Base-by-base conservation (phyloP, 2,329 filamentous ascomycete species). In the Cladosporium sp. region DNA sequence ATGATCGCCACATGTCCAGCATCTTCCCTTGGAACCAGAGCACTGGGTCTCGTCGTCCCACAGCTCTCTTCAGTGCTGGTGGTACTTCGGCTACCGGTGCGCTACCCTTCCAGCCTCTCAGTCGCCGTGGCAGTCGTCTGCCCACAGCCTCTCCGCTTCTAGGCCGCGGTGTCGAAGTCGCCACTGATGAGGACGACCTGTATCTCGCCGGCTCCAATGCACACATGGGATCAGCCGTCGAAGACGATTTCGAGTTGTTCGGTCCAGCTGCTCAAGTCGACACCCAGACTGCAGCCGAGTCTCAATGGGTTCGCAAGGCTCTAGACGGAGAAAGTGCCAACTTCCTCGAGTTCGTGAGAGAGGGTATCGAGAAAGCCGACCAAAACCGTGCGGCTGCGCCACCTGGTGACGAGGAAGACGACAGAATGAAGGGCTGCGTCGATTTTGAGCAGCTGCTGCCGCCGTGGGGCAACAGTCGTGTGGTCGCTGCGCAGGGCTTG, bases 401-500 rank as follows among this genome's bases (percentile, higher is more conserved):
- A 40, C 39, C 50, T 3, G 60, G 59, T 13, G 69, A 72, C n/a
- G 71, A 73, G 20, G 66, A 67, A 12, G 68, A 68, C 15, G 66
- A 60, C 9, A 61, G 62, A 4, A 32, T 65, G 22, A 44, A 34
- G 39, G 68, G 71, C 4, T 66, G 68, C 73, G 76, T 94, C 40
- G 75, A 80, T 0, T 95, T 97, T 67, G 83, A 87, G 45, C 76
- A 84, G 49, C 74, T 96, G 9, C 83, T 94, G 44, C 78, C 83
- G n/a, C 80, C 84, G 0, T 67, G 68, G 9, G 73, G 77, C 40
- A 83, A 82, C 28, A 77, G 70, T 40, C 80, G 77, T 35, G 75
- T 83, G 28, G 84, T 90, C 12, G 89, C 87, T 8, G 85, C 88
- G 2, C 88, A 91, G 70, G 90, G 85, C 0, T 87, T 90, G 68